These are phyloP conservation scores for Curvularia verruculosa DNA, from an alignment of 2,329 filamentous ascomycete genomes.

Conservation along the genomic window DNA sequence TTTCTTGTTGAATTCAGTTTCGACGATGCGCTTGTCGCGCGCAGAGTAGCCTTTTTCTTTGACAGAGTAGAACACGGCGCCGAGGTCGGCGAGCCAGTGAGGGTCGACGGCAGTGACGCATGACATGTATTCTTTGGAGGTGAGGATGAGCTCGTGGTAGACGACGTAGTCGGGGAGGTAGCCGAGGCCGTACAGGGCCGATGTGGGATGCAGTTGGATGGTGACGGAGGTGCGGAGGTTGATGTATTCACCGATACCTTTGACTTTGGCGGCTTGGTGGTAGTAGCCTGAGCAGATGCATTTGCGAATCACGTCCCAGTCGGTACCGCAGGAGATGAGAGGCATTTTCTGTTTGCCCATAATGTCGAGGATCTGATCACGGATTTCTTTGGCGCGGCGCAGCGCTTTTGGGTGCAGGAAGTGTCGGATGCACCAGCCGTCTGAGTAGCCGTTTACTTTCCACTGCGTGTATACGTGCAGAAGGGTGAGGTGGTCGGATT, in stretches of 20 bases:
- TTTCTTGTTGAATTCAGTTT: slow-evolving; percentile 88
- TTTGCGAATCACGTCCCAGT: slow-evolving; percentile 94
- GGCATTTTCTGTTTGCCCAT: slow-evolving; percentile 93
- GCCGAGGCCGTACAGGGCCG: slow-evolving; percentile 87
- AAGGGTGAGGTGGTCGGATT: slow-evolving; percentile 94
- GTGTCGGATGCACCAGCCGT: slow-evolving; percentile 90
- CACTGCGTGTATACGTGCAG: slow-evolving; percentile 96
- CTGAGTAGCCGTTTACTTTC: slow-evolving; percentile 86
- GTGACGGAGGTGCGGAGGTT: slow-evolving; percentile 94
- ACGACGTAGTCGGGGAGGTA: slow-evolving; percentile 97
- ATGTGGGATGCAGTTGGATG: slow-evolving; percentile 93
- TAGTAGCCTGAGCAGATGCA: slow-evolving; percentile 99
- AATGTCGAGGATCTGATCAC: slow-evolving; percentile 91
- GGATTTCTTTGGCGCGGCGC: slow-evolving; percentile 88
- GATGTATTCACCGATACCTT: slow-evolving; percentile 96
- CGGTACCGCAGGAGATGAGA: slow-evolving; percentile 86
- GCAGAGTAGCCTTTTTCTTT: slow-evolving; percentile 97
- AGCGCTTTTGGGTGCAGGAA: slow-evolving; percentile 96
- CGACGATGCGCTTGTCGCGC: slow-evolving; percentile 82
- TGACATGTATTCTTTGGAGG: slow-evolving; percentile 96
- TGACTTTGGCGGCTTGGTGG: slow-evolving; percentile 94
- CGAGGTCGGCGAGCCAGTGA: slow-evolving; percentile 94
- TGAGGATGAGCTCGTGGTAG: slow-evolving; percentile 97
- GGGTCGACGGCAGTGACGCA: slow-evolving; percentile 96
- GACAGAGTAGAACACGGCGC: slow-evolving; percentile 95